Conservation (phyloP, 2,329 filamentous ascomycete species). For the Davidsoniella eucalypti region DNA sequence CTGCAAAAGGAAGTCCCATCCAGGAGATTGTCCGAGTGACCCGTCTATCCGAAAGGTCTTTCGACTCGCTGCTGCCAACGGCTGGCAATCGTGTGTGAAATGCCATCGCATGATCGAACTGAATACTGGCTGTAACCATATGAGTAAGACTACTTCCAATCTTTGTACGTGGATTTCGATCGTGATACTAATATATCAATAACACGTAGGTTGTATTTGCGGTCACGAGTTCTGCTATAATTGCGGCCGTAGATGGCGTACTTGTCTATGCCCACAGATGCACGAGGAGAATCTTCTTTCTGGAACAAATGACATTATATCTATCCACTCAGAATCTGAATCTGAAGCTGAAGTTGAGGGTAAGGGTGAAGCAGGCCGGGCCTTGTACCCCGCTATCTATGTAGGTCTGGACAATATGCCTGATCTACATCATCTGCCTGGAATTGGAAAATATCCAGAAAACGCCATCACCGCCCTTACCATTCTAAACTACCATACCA, state of each 20-base stretch:
- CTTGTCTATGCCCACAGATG: constrained; percentile 23
- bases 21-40: constrained; percentile 32
- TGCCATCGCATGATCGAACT: constrained; percentile 35
- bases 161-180: neutral
- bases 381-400: no score
- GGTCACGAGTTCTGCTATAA: constrained; percentile 32
- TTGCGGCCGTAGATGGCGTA: constrained; percentile 28
- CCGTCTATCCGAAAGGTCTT: constrained; percentile 21
- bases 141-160: constrained; percentile 28
- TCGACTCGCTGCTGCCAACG: constrained; percentile 25
- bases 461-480: no score
- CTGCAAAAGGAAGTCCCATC: constrained; percentile 33
- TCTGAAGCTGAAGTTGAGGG: no score
- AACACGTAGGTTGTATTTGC: constrained; percentile 27
- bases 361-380: no score
- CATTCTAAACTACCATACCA: no score
- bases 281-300: constrained; percentile 18
- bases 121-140: constrained; percentile 36
- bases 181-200: neutral
- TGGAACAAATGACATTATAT: no score
- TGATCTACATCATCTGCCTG: no score
- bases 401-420: no score
- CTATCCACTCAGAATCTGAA: no score
- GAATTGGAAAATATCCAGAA: no score
- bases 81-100: constrained; percentile 34